These are phyloP conservation scores for Andrographis paniculata DNA, from an alignment of 305 asterid genomes.

Conservation along the genomic window DNA sequence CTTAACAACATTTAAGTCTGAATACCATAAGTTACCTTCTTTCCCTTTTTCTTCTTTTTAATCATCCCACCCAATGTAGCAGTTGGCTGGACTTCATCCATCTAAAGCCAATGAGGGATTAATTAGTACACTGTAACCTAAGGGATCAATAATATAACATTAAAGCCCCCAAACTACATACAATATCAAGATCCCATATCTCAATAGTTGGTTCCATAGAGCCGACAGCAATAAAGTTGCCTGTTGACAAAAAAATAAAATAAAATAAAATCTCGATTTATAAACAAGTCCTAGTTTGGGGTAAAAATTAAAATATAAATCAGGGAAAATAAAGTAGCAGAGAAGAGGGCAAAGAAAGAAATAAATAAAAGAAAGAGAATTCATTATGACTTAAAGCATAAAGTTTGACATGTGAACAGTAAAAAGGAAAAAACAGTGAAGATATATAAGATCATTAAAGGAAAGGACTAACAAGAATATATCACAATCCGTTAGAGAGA, in stretches of 20 bases:
- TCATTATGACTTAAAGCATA: too few species aligned
- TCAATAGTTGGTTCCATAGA: slow-evolving; percentile 93
- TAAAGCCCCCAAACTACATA: slow-evolving; percentile 25
- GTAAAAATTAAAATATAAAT: neutral
- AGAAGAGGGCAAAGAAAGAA: neutral
- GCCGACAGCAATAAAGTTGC: slow-evolving; percentile 86
- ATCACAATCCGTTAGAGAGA: too few species aligned
- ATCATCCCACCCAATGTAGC: slow-evolving; percentile 60
- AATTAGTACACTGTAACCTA: slow-evolving; percentile 11
- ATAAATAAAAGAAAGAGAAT: neutral
- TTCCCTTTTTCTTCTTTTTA: slow-evolving; percentile 65
- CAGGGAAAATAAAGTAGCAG: neutral
- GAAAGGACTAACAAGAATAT: too few species aligned
- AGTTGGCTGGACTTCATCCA: slow-evolving; percentile 87
- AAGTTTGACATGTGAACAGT: too few species aligned
- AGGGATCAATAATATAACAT: slow-evolving; percentile 4
- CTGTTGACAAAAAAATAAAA: slow-evolving; percentile 26
- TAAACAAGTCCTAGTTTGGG: neutral
- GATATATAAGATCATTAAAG: too few species aligned
- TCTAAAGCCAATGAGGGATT: slow-evolving; percentile 34
- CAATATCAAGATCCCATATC: slow-evolving; percentile 96
- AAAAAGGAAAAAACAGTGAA: too few species aligned
- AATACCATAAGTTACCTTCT: slow-evolving; percentile 46
- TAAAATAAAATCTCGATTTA: slow-evolving; percentile 13
- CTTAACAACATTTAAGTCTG: too few species aligned